Evolutionary conservation across 2,329 filamentous ascomycete species (phyloP).

Genomic region (Penicillium aurantiogriseum): DNA sequence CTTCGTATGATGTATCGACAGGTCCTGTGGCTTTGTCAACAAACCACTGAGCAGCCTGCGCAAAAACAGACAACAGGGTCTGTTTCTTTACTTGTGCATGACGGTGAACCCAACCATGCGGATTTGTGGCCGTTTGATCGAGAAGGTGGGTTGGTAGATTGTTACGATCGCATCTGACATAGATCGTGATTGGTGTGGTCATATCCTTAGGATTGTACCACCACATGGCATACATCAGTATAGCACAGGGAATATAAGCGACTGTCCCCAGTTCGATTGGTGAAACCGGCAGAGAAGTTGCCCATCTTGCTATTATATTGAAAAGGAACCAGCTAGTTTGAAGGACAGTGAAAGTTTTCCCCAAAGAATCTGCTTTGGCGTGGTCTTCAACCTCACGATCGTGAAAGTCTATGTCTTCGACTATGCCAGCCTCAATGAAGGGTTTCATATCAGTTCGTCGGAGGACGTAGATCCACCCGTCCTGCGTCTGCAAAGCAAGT

Average conservation of each 20-base stretch:
- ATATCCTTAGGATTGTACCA: not conserved
- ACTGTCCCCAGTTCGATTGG: too few species aligned
- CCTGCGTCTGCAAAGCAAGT: conserved; percentile 6
- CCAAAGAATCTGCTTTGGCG: conserved; percentile 18
- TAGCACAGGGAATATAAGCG: too few species aligned
- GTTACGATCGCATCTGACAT: not conserved
- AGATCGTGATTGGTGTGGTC: not conserved
- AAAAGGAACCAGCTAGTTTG: conserved; percentile 13
- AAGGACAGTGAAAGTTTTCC: conserved; percentile 14
- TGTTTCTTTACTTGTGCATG: not conserved
- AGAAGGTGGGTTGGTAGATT: not conserved
- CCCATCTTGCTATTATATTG: conserved; percentile 13
- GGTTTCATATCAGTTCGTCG: conserved; percentile 2
- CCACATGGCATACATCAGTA: not conserved
- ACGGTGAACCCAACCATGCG: not conserved
- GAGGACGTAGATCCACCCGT: conserved; percentile 9
- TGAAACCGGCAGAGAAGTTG: not conserved
- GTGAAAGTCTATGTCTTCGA: not conserved
- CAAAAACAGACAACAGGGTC: not conserved
- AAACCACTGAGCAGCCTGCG: not conserved
- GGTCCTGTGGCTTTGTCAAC: not conserved
- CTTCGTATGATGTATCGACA: rapidly evolving
- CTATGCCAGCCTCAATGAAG: conserved; percentile 11
- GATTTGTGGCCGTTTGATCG: not conserved
- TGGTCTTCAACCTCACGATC: conserved; percentile 15